Conservation (phyloP, 2,329 filamentous ascomycete species). For the Apiospora marii region DNA sequence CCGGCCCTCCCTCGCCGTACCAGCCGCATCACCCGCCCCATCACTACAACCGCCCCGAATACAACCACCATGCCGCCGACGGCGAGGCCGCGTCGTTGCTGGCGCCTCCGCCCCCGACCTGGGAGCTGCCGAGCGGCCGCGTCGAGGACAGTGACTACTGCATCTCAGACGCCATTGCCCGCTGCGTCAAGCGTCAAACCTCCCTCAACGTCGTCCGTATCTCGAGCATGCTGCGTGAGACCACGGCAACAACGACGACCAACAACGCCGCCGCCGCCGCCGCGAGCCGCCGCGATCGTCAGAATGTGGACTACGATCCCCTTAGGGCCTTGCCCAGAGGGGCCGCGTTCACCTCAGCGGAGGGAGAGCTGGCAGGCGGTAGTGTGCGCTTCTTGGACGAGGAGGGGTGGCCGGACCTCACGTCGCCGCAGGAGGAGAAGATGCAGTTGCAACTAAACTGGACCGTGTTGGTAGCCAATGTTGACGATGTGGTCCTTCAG, state of each 20-base stretch:
- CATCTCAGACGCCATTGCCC: constrained; percentile 39
- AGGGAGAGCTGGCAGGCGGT: not conserved
- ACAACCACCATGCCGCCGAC: not conserved
- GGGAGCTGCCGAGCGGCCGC: constrained; percentile 37
- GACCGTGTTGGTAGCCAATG: constrained; percentile 38
- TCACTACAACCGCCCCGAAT: not conserved
- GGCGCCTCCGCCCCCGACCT: constrained; percentile 28
- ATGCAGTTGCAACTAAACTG: constrained; percentile 38
- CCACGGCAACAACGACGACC: constrained; percentile 13
- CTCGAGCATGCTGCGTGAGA: constrained; percentile 35
- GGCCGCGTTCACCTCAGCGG: not conserved
- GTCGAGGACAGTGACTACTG: constrained; percentile 39
- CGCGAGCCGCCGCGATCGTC: not conserved
- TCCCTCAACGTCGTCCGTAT: constrained; percentile 37
- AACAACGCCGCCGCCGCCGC: not conserved
- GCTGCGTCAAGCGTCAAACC: constrained; percentile 36
- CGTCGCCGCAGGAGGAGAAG: not conserved
- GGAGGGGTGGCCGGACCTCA: constrained; percentile 6
- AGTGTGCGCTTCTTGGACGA: constrained; percentile 4
- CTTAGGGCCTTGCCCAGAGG: not conserved
- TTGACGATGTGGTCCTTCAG: constrained; percentile 39
- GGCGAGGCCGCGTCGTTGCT: not conserved
- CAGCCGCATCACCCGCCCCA: not conserved
- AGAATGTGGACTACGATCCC: constrained; percentile 18
- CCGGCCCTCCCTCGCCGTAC: constrained; percentile 4